phyloP scores from a whole-genome alignment of 179 eudicot genomes.

The Carnegiea gigantea region DNA sequence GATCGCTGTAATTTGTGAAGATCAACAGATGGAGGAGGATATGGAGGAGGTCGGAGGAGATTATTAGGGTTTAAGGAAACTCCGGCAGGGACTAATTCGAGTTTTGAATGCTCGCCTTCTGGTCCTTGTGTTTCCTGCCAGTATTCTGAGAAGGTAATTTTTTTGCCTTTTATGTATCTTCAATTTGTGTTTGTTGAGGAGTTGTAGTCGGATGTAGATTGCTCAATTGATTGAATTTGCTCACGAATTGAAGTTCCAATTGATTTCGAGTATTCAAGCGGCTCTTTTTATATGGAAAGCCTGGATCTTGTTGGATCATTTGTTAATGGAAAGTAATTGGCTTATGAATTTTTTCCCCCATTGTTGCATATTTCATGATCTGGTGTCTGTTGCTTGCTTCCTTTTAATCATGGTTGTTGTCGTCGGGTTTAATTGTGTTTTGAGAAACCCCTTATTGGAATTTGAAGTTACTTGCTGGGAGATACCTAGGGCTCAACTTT shows the following conservation, averaged over 20 bases:
- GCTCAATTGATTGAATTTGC: not conserved
- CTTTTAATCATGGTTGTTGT: not conserved
- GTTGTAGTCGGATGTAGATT: not conserved
- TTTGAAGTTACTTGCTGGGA: not conserved
- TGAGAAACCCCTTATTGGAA: not conserved
- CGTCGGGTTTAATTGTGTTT: no score
- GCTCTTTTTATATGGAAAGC: no score
- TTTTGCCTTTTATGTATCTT: not conserved
- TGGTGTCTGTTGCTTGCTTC: not conserved
- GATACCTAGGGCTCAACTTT: not conserved
- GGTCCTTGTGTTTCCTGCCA: conserved; percentile 68
- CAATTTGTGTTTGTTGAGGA: not conserved
- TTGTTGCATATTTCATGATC: not conserved
- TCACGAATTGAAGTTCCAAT: not conserved
- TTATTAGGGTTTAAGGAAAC: conserved; percentile 50
- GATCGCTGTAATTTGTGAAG: conserved; percentile 14
- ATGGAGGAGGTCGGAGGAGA: conserved; percentile 10
- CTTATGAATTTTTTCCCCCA: not conserved
- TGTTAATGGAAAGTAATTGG: not conserved
- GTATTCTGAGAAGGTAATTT: conserved; percentile 62
- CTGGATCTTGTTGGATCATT: not conserved
- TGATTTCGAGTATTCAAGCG: not conserved
- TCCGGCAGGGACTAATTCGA: conserved; percentile 42
- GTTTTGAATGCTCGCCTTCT: conserved; percentile 71
- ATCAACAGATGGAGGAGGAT: conserved; percentile 17